These are phyloP conservation scores for Quercus phellos DNA, from an alignment of 331 rosid genomes.

Conservation along the genomic window DNA sequence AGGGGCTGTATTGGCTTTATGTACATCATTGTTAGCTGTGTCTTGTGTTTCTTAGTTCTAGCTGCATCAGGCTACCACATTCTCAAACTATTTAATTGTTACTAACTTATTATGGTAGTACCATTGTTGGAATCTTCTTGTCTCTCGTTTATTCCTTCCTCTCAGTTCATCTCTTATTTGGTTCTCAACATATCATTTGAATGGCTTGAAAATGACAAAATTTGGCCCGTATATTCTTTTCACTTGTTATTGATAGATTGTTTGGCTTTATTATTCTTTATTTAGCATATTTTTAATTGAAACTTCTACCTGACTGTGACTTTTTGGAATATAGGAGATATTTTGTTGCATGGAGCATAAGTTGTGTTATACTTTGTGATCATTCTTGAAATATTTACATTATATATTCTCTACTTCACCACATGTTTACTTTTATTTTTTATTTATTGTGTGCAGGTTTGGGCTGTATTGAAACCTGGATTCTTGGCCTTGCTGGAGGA, in stretches of 20 bases:
- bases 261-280: background rate
- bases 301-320: background rate
- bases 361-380: background rate
- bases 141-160: background rate
- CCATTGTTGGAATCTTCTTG: background rate
- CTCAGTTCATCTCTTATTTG: background rate
- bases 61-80: background rate
- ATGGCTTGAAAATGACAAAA: background rate
- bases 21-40: background rate
- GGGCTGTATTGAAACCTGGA: slow-evolving; percentile 97
- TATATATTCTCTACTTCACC: slow-evolving; percentile 5
- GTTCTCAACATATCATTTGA: background rate
- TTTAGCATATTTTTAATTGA: background rate
- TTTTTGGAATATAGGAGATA: background rate
- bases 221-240: background rate
- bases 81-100: background rate
- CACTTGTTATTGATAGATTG: background rate
- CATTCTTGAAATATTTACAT: background rate
- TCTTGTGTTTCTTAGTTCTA: background rate
- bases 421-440: background rate
- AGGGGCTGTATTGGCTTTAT: background rate
- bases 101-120: background rate
- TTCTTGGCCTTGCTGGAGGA: slow-evolving; percentile 91
- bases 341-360: slow-evolving; percentile 3
- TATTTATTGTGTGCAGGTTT: slow-evolving; percentile 51